Evolutionary conservation across 371 early-diverging fungal genomes (phyloP), one percentile per base, ranked within the genome.

Genomic region (Mortierella sp.): DNA sequence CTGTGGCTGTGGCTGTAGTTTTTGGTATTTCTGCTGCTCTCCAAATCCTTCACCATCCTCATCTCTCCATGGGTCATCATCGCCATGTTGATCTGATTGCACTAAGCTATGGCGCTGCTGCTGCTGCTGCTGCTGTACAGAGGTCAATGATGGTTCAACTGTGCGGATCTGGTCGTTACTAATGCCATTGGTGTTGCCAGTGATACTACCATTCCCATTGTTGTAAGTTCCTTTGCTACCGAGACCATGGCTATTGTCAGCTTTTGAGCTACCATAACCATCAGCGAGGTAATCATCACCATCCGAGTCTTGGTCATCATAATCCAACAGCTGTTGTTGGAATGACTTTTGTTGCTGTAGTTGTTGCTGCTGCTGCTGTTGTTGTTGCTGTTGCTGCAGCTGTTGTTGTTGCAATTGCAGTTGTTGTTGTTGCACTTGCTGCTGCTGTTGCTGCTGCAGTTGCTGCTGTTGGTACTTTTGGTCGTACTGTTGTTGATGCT

Each of bases 61-160:
- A 39, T 81, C 67, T 47, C 83, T 72, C 83, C 83, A 81, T 32
- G 83, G 83, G 58, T 81, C 83, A 57, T 76, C 77, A 60, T 79
- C 71, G 10, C 74, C 79, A 47, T 57, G 70, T 8, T 75, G 63
- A 6, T 75, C 76, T 0, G 45, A 28, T 10, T 70, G 32, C 24
- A 76, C 73, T 64, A 81, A 73, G 67, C 83, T 81, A 45, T 70
- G 66, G 20, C 83, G 83, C 26, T 75, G 74, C 51, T 70, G 73
- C 18, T 66, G 60, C 43, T 72, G 70, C 5, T 54, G 49, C 9
- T 62, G 45, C 43, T 74, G 74, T 5, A 70, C 30, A n/a, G 79
- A 71, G 26, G 64, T 70, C 37, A 67, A 70, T 4, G 68, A 64
- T 18, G 24, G 65, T 52, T 55, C 59, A 1, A 47, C 61, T 16